Percentiles rank a stretch among this genome's conserved stretches.
phyloP scores from a whole-genome alignment of 257 asterid species.

The Plantago ovata region DNA sequence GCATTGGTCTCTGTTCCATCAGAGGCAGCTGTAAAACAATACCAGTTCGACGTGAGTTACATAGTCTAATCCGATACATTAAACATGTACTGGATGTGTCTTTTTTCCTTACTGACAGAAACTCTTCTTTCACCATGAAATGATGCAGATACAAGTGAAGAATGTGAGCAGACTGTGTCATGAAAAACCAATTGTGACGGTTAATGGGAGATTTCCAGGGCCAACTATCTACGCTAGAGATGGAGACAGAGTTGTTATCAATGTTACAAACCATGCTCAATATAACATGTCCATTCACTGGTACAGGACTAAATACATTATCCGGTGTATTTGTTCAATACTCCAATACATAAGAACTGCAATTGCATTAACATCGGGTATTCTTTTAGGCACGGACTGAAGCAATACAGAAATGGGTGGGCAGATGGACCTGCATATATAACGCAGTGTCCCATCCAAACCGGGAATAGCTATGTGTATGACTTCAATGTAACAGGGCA shows the following conservation, averaged over 20 bases:
- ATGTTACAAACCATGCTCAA: slow-evolving; percentile 53
- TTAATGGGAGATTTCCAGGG: slow-evolving; percentile 59
- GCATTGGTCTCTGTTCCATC: slow-evolving; percentile 24
- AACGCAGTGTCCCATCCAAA: slow-evolving; percentile 62
- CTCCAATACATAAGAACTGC: not conserved
- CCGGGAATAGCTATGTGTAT: slow-evolving; percentile 46
- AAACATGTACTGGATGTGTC: not conserved
- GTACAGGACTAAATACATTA: slow-evolving; percentile 19
- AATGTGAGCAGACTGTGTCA: slow-evolving; percentile 65
- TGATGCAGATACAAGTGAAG: slow-evolving; percentile 40
- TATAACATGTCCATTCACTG: slow-evolving; percentile 69
- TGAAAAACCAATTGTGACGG: slow-evolving; percentile 62
- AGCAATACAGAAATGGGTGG: slow-evolving; percentile 66
- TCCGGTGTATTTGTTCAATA: too few relatives aligned
- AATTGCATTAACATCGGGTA: not conserved
- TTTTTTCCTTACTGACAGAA: not conserved
- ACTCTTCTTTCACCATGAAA: not conserved
- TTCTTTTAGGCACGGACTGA: slow-evolving; percentile 51
- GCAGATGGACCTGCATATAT: slow-evolving; percentile 67
- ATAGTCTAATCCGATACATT: not conserved
- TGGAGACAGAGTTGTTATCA: slow-evolving; percentile 51
- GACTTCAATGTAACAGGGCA: slow-evolving; percentile 64
- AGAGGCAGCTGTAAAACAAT: slow-evolving; percentile 37
- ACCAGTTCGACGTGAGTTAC: slow-evolving; percentile 50
- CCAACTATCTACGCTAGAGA: slow-evolving; percentile 56